Evolutionary conservation across 441 rosid genomes (phyloP), one percentile per base, ranked within the genome.

Genomic region (Euphorbia neoarborescens): DNA sequence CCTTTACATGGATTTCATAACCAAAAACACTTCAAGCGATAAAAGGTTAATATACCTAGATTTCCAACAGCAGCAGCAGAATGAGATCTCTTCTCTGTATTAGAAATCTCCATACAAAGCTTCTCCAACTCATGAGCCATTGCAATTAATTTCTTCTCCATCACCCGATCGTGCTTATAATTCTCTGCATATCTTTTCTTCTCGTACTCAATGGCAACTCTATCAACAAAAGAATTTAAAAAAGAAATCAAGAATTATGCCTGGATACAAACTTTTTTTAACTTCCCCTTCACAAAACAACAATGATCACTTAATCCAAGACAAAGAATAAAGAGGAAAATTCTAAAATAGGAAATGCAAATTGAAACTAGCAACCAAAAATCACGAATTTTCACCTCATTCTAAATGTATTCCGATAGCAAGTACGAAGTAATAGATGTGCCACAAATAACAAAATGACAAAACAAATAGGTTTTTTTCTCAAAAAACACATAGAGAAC

Each of bases 131-230:
- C 99, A 32, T 96, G 84, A 74, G 97, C 94, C 96, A 94, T 94
- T 71, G 90, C 83, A 71, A 94, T 78, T 89, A 94, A 75, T 65
- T 94, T 94, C 61, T 88, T 89, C 88, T 90, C 96, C 97, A 94
- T 94, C 65, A 79, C 82, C 79, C 87, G 88, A 34, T 95, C 97
- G 68, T 90, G 97, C 75, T 94, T 97, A 68, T 90, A 94, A 73
- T 91, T 94, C 59, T 94, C 97, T 0, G 98, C 97, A 73, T 88
- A 91, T 70, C 95, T 92, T 86, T 94, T 94, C 92, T 94, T 94
- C 84, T 91, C 99, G 76, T 83, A 83, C 77, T 91, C 97, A 68
- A 90, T 87, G 61, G 99, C 97, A 81, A 88, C 86, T 81, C 97
- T 91, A 68, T 37, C 63, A 71, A 64, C 37, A 71, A 66, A 63